These are phyloP conservation scores for Voacanga thouarsii DNA, from an alignment of 257 asterid species.

Conservation along the genomic window DNA sequence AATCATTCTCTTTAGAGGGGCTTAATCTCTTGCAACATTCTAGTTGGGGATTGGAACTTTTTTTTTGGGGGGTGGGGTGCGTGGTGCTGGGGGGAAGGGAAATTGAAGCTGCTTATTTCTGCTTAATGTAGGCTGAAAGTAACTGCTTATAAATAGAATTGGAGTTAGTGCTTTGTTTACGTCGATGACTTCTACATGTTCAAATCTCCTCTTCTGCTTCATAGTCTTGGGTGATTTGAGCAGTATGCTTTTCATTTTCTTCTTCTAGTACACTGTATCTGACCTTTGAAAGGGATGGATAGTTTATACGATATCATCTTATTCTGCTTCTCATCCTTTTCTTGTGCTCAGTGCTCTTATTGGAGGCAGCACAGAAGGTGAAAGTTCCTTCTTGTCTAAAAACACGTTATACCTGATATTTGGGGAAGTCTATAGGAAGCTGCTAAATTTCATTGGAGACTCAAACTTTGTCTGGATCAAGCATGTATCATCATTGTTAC, in stretches of 20 bases:
- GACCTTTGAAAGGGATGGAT: conserved; percentile 1
- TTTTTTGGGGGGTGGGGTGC: neutral
- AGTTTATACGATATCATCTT: conserved; percentile 15
- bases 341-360: conserved; percentile 73
- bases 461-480: conserved; percentile 79
- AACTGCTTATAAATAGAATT: neutral
- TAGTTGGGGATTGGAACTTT: neutral
- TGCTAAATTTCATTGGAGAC: conserved; percentile 55
- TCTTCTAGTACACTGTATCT: neutral
- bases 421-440: conserved; percentile 53
- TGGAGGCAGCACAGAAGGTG: conserved; percentile 67
- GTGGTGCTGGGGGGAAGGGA: neutral
- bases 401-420: conserved; percentile 45
- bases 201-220: neutral
- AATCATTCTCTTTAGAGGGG: neutral
- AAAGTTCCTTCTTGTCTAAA: conserved; percentile 52
- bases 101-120: neutral
- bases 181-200: neutral
- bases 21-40: neutral
- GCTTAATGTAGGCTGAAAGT: neutral
- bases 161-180: neutral
- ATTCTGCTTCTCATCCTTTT: conserved; percentile 6
- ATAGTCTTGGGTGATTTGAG: neutral
- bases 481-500: conserved; percentile 49
- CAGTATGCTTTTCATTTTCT: neutral